These are phyloP conservation scores for Martensiomyces pterosporus DNA, from an alignment of 192 early-diverging fungal species.

Conservation along the genomic window DNA sequence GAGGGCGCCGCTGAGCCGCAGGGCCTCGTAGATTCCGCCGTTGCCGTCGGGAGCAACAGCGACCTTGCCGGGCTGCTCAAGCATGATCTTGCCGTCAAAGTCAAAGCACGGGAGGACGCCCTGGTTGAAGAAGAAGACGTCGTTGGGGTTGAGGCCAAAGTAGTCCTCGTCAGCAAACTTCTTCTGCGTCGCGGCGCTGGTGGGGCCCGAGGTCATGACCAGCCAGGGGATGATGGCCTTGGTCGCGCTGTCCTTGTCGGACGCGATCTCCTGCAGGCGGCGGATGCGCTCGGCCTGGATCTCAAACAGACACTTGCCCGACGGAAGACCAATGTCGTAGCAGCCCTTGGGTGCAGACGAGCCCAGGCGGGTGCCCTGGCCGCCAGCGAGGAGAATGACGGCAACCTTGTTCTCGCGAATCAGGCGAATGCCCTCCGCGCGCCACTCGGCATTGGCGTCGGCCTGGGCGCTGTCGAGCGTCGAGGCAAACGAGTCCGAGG, in stretches of 20 bases:
- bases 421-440: constrained; percentile 64
- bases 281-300: constrained; percentile 93
- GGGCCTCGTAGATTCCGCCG: constrained; percentile 94
- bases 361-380: constrained; percentile 81
- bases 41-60: constrained; percentile 87
- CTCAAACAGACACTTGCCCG: constrained; percentile 84
- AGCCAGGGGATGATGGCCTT: constrained; percentile 86
- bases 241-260: constrained; percentile 26
- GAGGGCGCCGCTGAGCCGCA: constrained; percentile 77
- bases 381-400: constrained; percentile 91
- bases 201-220: constrained; percentile 97
- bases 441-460: constrained; percentile 62
- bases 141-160: constrained; percentile 82
- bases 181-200: constrained; percentile 67
- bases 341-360: constrained; percentile 87
- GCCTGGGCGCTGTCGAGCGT: constrained; percentile 50
- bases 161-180: constrained; percentile 79
- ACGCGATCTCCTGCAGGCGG: constrained; percentile 71
- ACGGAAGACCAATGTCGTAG: constrained; percentile 90
- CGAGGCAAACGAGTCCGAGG: constrained; percentile 64
- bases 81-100: constrained; percentile 87
- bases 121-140: constrained; percentile 97
- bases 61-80: constrained; percentile 74
- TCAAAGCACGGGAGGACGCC: constrained; percentile 91
- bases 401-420: constrained; percentile 88